A percentile compares a stretch with the other conserved stretches of the same genome.
Conservation (phyloP, 345 rosid species). For the Camelina sativa region DNA sequence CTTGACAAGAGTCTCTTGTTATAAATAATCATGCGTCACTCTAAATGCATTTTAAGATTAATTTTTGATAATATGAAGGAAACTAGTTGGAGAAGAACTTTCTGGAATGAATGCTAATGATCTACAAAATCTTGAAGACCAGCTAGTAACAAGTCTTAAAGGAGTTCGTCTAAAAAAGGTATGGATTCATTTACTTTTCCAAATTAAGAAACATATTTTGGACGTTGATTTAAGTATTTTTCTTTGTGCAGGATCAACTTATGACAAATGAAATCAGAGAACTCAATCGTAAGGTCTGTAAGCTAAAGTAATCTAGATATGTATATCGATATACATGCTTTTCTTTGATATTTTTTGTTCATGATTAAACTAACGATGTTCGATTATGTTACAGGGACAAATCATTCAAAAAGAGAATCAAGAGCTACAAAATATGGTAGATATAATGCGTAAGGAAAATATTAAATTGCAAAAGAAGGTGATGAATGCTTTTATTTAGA, state of each 20-base stretch:
- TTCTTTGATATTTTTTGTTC: not conserved
- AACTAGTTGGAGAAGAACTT: constrained; percentile 78
- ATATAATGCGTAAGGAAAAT: constrained; percentile 58
- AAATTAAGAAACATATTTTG: not conserved
- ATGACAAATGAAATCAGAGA: constrained; percentile 68
- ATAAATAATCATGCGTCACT: not conserved
- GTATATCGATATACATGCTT: not conserved
- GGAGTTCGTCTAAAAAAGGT: constrained; percentile 72
- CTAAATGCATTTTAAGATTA: not conserved
- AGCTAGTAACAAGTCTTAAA: constrained; percentile 72
- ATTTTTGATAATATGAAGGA: constrained; percentile 48
- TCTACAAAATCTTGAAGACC: constrained; percentile 77
- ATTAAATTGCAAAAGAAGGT: constrained; percentile 53
- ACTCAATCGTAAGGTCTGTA: constrained; percentile 63
- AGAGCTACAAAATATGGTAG: constrained; percentile 56
- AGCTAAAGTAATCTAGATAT: not conserved
- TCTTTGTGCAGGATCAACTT: constrained; percentile 58
- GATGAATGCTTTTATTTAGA: not conserved
- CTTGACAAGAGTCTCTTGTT: not conserved
- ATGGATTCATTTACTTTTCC: not conserved
- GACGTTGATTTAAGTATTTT: not conserved
- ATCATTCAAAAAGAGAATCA: constrained; percentile 64
- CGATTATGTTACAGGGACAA: constrained; percentile 56
- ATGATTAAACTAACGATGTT: constrained; percentile 1
- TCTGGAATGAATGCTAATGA: constrained; percentile 70